Evolutionary conservation across 306 rosid species (phyloP).

Genomic region (Neltuma alba): DNA sequence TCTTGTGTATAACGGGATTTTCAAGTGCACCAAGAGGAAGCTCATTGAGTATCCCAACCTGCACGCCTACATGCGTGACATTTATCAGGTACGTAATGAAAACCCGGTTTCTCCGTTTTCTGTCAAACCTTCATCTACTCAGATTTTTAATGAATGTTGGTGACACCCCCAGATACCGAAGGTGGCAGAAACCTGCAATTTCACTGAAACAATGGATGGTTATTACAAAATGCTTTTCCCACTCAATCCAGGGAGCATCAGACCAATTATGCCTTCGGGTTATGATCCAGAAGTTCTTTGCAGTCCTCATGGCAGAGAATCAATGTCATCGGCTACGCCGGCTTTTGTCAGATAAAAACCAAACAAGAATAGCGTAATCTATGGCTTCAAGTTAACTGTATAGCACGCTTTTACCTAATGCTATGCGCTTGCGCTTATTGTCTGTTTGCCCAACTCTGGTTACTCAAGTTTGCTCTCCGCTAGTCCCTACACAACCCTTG

Average conservation of each 20-base stretch:
- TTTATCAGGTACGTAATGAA: conserved; percentile 59
- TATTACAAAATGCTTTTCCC: conserved; percentile 83
- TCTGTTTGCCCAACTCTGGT: not conserved
- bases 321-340: conserved; percentile 31
- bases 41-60: conserved; percentile 66
- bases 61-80: conserved; percentile 76
- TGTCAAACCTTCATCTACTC: not conserved
- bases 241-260: conserved; percentile 84
- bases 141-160: too few relatives aligned
- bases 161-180: conserved; percentile 63
- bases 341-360: conserved; percentile 15
- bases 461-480: not conserved
- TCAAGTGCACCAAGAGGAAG: conserved; percentile 89
- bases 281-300: conserved; percentile 54
- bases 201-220: conserved; percentile 77
- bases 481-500: not conserved
- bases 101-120: not conserved
- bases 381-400: not conserved
- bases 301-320: conserved; percentile 64
- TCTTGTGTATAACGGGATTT: conserved; percentile 67
- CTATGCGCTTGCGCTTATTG: not conserved
- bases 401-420: not conserved
- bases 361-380: not conserved
- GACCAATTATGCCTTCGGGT: conserved; percentile 64
- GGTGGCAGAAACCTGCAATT: conserved; percentile 84